Conservation (phyloP, 129 eudicot species). For the Rutidosis leptorrhynchoides region DNA sequence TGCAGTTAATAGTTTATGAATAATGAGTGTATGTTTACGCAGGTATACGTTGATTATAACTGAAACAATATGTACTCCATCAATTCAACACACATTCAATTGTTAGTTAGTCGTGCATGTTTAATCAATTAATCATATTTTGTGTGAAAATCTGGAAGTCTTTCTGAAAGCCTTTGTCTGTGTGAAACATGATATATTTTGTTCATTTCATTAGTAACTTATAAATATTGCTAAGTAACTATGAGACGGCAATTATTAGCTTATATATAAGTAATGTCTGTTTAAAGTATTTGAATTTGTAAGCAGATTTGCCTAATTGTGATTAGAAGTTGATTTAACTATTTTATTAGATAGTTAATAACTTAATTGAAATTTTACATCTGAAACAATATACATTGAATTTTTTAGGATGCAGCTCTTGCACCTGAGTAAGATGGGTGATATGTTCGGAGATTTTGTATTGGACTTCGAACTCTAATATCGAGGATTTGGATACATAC, state of each 20-base stretch:
- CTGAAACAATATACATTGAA: slow-evolving; percentile 12
- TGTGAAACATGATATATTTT: background rate
- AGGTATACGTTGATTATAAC: background rate
- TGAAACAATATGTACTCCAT: background rate
- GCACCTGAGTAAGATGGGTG: background rate
- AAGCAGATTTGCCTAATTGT: slow-evolving; percentile 1
- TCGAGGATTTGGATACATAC: background rate
- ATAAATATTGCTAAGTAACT: background rate
- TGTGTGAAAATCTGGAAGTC: background rate
- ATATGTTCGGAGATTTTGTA: background rate
- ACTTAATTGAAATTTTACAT: background rate
- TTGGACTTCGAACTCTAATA: background rate
- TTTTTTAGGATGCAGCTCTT: slow-evolving; percentile 15
- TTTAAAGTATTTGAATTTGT: slow-evolving; percentile 8
- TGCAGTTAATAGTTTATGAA: background rate
- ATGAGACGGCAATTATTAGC: background rate
- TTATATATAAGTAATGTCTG: background rate
- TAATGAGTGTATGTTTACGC: background rate
- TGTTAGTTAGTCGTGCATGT: background rate
- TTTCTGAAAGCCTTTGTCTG: background rate
- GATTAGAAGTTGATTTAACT: background rate
- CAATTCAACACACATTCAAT: background rate
- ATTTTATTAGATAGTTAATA: background rate
- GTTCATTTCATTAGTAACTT: slow-evolving; percentile 2
- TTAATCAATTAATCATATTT: background rate